These are phyloP conservation scores for Endocladia muricata DNA, from an alignment of 31 red algal genomes.

Conservation along the genomic window DNA sequence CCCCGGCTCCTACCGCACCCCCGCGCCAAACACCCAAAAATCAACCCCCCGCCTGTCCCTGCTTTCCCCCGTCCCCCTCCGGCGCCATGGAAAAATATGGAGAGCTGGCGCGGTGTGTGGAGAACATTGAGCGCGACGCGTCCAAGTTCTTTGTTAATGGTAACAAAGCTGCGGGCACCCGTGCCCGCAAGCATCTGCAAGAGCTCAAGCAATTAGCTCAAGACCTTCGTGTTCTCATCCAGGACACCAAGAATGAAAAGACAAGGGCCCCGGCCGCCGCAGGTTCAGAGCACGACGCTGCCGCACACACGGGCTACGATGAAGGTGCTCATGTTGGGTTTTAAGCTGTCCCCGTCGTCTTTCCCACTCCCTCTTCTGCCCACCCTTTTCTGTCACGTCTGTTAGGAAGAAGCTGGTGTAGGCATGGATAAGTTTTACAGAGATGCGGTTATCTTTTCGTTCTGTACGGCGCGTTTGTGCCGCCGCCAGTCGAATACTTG, in stretches of 20 bases:
- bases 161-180: slow-evolving; percentile 91
- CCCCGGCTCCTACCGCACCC: not conserved
- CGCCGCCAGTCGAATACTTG: too few relatives aligned
- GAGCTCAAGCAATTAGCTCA: slow-evolving; percentile 96
- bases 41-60: not conserved
- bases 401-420: too few relatives aligned
- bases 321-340: not conserved
- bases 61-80: not conserved
- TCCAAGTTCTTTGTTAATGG: slow-evolving; percentile 88
- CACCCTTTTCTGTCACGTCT: too few relatives aligned
- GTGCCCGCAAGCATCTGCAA: slow-evolving; percentile 86
- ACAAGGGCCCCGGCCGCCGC: slow-evolving; percentile 30
- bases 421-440: too few relatives aligned
- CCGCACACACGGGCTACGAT: too few relatives aligned
- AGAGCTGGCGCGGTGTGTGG: slow-evolving; percentile 70
- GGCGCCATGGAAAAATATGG: slow-evolving; percentile 72
- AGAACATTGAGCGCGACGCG: slow-evolving; percentile 74
- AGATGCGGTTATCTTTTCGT: too few relatives aligned
- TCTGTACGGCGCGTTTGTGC: too few relatives aligned
- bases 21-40: not conserved
- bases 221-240: slow-evolving; percentile 89
- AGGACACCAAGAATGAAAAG: slow-evolving; percentile 80
- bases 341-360: not conserved
- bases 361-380: too few relatives aligned
- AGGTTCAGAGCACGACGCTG: too few relatives aligned